Evolutionary conservation across 1,284 basidiomycete genomes (phyloP).

Genomic region (Coniferiporia weirii): DNA sequence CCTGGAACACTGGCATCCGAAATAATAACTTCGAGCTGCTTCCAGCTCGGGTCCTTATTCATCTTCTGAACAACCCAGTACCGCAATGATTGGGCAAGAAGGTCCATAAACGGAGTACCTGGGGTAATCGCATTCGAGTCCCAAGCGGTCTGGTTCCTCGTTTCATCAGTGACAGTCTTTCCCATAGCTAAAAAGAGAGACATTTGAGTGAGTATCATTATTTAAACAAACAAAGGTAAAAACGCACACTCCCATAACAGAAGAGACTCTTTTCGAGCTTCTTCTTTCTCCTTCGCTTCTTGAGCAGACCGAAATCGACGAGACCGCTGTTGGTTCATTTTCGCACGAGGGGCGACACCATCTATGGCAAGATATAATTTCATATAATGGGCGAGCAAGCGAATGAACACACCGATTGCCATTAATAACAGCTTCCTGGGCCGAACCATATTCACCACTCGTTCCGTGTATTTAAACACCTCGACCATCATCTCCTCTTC

Average conservation of each 20-base stretch:
- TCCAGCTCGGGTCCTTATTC: conserved; percentile 95
- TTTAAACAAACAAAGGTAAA: not conserved
- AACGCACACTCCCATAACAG: conserved; percentile 77
- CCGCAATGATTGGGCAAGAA: conserved; percentile 82
- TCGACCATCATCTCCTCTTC: conserved; percentile 99
- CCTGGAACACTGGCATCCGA: conserved; percentile 97
- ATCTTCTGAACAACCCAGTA: conserved; percentile 98
- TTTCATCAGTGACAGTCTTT: conserved; percentile 80
- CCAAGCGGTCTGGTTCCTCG: conserved; percentile 85
- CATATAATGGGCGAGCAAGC: not conserved
- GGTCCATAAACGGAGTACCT: conserved; percentile 97
- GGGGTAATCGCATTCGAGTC: conserved; percentile 99
- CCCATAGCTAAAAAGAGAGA: conserved; percentile 68
- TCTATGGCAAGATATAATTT: conserved; percentile 42
- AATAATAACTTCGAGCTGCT: conserved; percentile 93
- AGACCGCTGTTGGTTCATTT: conserved; percentile 99
- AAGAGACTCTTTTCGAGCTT: conserved; percentile 77
- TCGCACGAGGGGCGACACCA: conserved; percentile 95
- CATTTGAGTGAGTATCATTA: not conserved
- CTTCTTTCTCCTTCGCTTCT: conserved; percentile 92
- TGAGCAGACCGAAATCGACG: conserved; percentile 93
- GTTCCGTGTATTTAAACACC: conserved; percentile 94
- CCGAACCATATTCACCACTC: conserved; percentile 95
- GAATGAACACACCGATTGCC: conserved; percentile 76
- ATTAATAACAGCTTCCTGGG: conserved; percentile 95